A percentile compares a stretch with the other conserved stretches of the same genome.
Evolutionary conservation across 352 stramenopile genomes (phyloP).

Genomic region (Globisporangium abappressorium): DNA sequence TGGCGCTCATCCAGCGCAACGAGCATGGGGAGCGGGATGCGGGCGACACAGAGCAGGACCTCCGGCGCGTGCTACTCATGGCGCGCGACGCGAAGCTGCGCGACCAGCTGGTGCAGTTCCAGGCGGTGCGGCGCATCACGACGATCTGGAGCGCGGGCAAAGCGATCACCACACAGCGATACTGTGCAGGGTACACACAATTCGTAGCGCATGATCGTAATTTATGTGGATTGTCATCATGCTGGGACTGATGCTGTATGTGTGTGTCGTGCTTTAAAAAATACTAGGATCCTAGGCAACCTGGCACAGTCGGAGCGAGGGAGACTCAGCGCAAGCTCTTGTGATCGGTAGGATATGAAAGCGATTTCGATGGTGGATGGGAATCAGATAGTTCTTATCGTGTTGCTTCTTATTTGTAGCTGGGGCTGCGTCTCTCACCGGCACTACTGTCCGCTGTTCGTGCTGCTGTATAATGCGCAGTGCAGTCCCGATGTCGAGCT

Average conservation of each 20-base stretch:
- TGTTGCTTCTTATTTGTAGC: slow-evolving; percentile 17
- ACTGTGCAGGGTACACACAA: slow-evolving; percentile 21
- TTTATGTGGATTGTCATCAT: background rate
- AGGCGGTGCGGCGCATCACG: slow-evolving; percentile 49
- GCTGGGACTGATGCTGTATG: background rate
- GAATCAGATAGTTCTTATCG: background rate
- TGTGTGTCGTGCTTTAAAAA: background rate
- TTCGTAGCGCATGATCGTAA: background rate
- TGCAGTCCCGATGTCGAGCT: slow-evolving; percentile 26
- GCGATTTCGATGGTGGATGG: background rate
- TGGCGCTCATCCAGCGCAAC: slow-evolving; percentile 50
- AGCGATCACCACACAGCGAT: slow-evolving; percentile 23
- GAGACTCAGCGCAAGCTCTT: slow-evolving; percentile 58
- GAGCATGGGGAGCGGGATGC: slow-evolving; percentile 33
- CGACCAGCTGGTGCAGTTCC: slow-evolving; percentile 56
- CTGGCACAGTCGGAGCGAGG: slow-evolving; percentile 50
- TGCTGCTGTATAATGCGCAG: slow-evolving; percentile 40
- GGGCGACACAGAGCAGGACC: slow-evolving; percentile 45
- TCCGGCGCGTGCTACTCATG: slow-evolving; percentile 53
- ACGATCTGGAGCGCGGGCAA: slow-evolving; percentile 28
- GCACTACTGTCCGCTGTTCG: slow-evolving; percentile 61
- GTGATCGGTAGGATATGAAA: slow-evolving; percentile 33
- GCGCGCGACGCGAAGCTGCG: slow-evolving; percentile 43
- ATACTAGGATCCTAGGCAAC: slow-evolving; percentile 62
- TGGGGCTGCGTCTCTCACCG: slow-evolving; percentile 71